Percentiles rank a stretch among this genome's conserved stretches.
phyloP scores from a whole-genome alignment of 139 green algal species.

The Diplosphaera chodatii region DNA sequence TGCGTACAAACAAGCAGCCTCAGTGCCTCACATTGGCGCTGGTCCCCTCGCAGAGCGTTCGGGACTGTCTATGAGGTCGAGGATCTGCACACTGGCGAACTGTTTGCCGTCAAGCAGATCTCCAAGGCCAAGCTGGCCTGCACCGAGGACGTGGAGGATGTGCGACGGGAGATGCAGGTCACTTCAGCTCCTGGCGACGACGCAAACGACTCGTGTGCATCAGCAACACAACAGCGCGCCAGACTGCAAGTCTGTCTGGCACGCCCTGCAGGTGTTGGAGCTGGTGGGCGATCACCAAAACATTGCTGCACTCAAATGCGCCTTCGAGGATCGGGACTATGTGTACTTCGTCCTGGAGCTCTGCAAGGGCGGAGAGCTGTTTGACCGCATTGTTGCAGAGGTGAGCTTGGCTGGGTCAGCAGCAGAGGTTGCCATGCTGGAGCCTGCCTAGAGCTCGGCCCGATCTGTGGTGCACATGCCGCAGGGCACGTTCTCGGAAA shows the following conservation, averaged over 20 bases:
- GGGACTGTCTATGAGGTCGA: slow-evolving; percentile 45
- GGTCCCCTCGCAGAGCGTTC: slow-evolving; percentile 23
- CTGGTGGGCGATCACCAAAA: slow-evolving; percentile 35
- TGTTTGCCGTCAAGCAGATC: slow-evolving; percentile 78
- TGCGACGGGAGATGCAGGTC: slow-evolving; percentile 64
- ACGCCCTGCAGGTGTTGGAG: slow-evolving; percentile 26
- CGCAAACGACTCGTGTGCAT: too few relatives aligned
- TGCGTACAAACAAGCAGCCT: too few relatives aligned
- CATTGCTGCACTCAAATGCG: slow-evolving; percentile 29
- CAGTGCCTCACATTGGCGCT: too few relatives aligned
- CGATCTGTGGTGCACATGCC: not conserved
- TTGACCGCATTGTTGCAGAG: slow-evolving; percentile 59
- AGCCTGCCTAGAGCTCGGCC: too few relatives aligned
- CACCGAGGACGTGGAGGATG: slow-evolving; percentile 82
- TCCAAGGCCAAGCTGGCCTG: slow-evolving; percentile 74
- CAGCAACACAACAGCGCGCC: too few relatives aligned
- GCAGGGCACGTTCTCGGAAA: slow-evolving; percentile 53
- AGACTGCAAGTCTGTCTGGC: too few relatives aligned
- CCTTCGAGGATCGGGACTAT: slow-evolving; percentile 38
- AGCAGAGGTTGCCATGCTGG: too few relatives aligned
- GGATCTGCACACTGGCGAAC: slow-evolving; percentile 27
- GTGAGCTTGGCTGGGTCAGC: too few relatives aligned
- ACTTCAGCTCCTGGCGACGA: too few relatives aligned
- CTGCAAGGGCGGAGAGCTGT: slow-evolving; percentile 69
- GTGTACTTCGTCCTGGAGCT: slow-evolving; percentile 51